Evolutionary conservation across 305 asterid genomes (phyloP).

Genomic region (Fraxinus dipetala): DNA sequence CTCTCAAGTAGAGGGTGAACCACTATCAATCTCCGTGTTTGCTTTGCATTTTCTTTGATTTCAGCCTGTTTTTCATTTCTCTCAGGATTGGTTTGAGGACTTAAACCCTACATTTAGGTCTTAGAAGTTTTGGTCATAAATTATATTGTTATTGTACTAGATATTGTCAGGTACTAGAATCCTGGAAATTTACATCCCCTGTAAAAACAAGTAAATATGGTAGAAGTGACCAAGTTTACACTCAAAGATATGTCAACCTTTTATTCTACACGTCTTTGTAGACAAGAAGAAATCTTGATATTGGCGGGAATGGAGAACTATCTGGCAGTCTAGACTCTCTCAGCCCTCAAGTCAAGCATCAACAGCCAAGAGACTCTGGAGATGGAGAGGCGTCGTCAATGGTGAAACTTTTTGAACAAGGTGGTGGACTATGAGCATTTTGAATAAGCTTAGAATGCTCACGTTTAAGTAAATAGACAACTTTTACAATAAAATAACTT

Average conservation of each 20-base stretch:
- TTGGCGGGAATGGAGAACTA: conserved; percentile 31
- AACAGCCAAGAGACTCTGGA: conserved; percentile 44
- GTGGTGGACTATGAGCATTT: conserved; percentile 25
- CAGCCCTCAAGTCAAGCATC: conserved; percentile 46
- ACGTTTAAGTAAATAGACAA: not conserved
- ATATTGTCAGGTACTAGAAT: not conserved
- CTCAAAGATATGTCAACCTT: conserved; percentile 9
- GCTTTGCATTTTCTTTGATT: not conserved
- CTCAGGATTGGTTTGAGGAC: not conserved
- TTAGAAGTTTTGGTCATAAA: not conserved
- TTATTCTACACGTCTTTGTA: conserved; percentile 25
- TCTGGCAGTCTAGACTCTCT: conserved; percentile 46
- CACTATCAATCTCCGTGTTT: not conserved
- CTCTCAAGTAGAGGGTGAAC: not conserved
- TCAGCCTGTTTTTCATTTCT: not conserved
- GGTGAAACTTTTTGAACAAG: conserved; percentile 80
- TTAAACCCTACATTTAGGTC: not conserved
- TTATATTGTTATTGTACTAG: not conserved
- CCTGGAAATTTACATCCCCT: not conserved
- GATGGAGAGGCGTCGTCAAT: conserved; percentile 62
- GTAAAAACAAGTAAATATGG: not conserved
- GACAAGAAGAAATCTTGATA: conserved; percentile 69
- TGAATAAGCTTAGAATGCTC: not conserved
- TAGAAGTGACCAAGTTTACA: not conserved
- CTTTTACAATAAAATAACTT: not conserved